Evolutionary conservation across 2,329 filamentous ascomycete species (phyloP).

Genomic region (Pezicula rhizophila): DNA sequence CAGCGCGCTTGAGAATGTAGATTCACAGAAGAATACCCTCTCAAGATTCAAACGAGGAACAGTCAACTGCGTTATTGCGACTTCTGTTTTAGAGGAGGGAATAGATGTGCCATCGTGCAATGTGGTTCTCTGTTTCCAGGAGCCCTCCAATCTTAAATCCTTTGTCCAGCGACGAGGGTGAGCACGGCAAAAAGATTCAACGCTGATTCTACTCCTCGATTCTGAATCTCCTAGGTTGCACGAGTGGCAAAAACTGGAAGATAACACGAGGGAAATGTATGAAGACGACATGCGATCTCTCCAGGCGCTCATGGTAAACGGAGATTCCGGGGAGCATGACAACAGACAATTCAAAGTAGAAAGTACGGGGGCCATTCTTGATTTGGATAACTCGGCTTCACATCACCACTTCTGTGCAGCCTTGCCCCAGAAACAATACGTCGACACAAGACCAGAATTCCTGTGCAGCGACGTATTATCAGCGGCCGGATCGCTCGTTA

Average conservation of each 20-base stretch:
- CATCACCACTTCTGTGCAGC: slow-evolving; percentile 76
- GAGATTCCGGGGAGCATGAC: slow-evolving; percentile 27
- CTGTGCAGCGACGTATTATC: slow-evolving; percentile 27
- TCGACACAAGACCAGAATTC: slow-evolving; percentile 65
- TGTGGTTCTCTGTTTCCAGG: slow-evolving; percentile 58
- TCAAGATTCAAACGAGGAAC: slow-evolving; percentile 47
- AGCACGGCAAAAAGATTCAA: slow-evolving; percentile 52
- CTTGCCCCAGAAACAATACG: slow-evolving; percentile 47
- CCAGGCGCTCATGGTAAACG: slow-evolving; percentile 13
- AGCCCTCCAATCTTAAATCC: slow-evolving; percentile 54
- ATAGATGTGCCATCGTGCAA: slow-evolving; percentile 61
- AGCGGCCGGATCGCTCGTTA: slow-evolving; percentile 35
- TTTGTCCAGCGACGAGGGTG: slow-evolving; percentile 61
- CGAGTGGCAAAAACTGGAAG: slow-evolving; percentile 63
- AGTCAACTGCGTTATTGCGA: slow-evolving; percentile 51
- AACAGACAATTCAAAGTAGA: slow-evolving; percentile 33
- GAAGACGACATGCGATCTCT: slow-evolving; percentile 28
- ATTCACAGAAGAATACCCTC: slow-evolving; percentile 31
- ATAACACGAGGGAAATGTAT: slow-evolving; percentile 53
- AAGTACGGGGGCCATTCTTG: slow-evolving; percentile 56
- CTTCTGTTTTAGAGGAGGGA: slow-evolving; percentile 60
- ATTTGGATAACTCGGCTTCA: slow-evolving; percentile 65
- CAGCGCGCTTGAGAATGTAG: slow-evolving; percentile 30
- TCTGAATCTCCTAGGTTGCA: slow-evolving; percentile 29
- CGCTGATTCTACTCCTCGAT: slow-evolving; percentile 45